Evolutionary conservation across 1,284 basidiomycete genomes (phyloP), one percentile per base, ranked within the genome.

Genomic region (Apiotrichum akiyoshidainum): DNA sequence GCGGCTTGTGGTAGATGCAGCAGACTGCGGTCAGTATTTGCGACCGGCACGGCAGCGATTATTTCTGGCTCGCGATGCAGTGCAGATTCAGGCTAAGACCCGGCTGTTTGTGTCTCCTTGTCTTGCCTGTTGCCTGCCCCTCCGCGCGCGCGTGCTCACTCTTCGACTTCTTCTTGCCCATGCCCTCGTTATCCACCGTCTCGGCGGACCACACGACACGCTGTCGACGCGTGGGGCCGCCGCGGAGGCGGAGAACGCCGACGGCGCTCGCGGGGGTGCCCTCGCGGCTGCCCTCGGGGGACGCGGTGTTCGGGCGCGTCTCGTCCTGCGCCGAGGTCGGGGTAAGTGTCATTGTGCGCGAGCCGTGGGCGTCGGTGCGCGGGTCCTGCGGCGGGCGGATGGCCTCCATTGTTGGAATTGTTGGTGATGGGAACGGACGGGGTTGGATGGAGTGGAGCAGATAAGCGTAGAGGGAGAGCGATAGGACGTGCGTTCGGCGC

Each of bases 1-100:
- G 71, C 1, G 80, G 80, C 61, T 78, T 78, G 63, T 80, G 78
- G 50, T 81, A 81, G 64, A 81, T 81, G 59, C 80, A 81, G 66
- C 80, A 81, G 54, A 81, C 80, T 81, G 54, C 11, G 33, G 40
- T 63, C 52, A 64, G 17, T 16, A 39, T 39, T 12, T 39, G 37
- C 10, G 2, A 39, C 4, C 12, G 37, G 37, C 7, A 39, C 12
- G 37, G 37, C 7, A 31, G 7, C 26, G 26, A 7, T 31, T 31
- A 31, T 31, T 31, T 31, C 26, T 4, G 26, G 7, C 7, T 31
- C 7, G 4, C 3, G 26, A 39, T 14, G 35, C n/a, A 13, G 21
- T 55, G 37, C 8, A 17, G 40, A 21, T 26, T 12, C n/a, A 17
- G 19, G n/a, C 35, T 31, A 7, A 31, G 26, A 31, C 26, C 7